These are phyloP conservation scores for Trametes cubensis DNA, from an alignment of 768 basidiomycete species.

Conservation along the genomic window DNA sequence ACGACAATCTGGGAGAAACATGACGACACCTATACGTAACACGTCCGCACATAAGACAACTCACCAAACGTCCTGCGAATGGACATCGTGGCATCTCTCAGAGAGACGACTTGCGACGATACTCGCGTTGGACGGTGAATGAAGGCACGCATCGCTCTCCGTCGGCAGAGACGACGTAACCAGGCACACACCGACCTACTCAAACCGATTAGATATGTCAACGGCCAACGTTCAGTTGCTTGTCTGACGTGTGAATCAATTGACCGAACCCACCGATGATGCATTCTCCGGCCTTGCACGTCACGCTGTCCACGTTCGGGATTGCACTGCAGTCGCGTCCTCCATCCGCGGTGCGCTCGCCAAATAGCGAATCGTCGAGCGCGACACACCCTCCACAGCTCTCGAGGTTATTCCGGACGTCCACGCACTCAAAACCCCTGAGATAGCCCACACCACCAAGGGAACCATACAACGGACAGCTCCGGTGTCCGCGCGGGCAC, in stretches of 20 bases:
- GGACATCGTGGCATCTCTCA: not conserved
- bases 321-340: conserved; percentile 50
- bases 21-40: no score
- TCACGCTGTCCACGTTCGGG: conserved; percentile 42
- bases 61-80: no score
- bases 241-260: no score
- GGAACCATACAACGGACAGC: conserved; percentile 24
- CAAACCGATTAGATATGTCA: not conserved
- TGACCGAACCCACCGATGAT: conserved; percentile 38
- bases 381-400: conserved; percentile 30
- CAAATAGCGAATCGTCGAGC: conserved; percentile 23
- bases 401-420: conserved; percentile 28
- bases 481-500: conserved; percentile 21
- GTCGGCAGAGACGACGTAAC: conserved; percentile 10
- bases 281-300: conserved; percentile 41
- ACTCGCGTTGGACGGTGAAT: conserved; percentile 5
- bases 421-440: conserved; percentile 25
- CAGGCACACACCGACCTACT: conserved; percentile 8
- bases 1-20: no score
- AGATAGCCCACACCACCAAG: conserved; percentile 10
- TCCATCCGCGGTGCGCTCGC: conserved; percentile 30
- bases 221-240: not conserved
- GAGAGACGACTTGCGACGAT: not conserved
- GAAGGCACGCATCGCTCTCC: conserved; percentile 8
- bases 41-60: no score